Conservation (phyloP, 352 stramenopile genomes). For the Globisporangium megalacanthum region DNA sequence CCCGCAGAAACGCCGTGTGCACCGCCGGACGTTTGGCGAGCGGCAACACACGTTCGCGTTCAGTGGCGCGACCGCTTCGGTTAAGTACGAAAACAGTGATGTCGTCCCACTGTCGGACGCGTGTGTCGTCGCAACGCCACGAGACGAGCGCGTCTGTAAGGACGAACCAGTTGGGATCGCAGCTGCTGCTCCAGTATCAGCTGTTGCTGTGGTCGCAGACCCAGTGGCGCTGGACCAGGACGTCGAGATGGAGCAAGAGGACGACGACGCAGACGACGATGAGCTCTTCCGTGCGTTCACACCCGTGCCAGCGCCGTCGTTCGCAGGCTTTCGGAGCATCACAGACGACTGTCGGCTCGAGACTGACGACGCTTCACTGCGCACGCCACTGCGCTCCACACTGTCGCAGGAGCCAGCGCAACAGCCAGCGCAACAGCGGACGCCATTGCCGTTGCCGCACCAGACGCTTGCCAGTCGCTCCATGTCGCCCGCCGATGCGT, state of each 20-base stretch:
- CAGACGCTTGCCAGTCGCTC: conserved; percentile 20
- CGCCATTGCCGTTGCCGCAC: conserved; percentile 10
- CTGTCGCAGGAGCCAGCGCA: conserved; percentile 21
- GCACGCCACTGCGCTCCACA: conserved; percentile 35
- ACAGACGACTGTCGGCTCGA: conserved; percentile 5
- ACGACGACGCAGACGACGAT: background rate
- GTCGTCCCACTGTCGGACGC: background rate
- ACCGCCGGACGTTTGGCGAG: conserved; percentile 60
- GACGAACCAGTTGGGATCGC: conserved; percentile 4
- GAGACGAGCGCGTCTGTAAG: conserved; percentile 2
- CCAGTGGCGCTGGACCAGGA: conserved; percentile 1
- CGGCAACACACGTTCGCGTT: conserved; percentile 49
- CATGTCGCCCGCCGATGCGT: conserved; percentile 48
- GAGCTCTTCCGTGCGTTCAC: conserved; percentile 8
- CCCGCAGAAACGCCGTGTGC: conserved; percentile 35
- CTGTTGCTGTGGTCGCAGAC: background rate
- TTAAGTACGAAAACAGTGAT: background rate
- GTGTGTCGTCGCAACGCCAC: background rate
- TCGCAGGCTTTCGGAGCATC: conserved; percentile 13
- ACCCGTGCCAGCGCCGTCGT: conserved; percentile 5
- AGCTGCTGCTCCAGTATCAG: background rate
- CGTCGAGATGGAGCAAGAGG: conserved; percentile 6
- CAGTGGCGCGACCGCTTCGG: conserved; percentile 1
- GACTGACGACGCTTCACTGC: conserved; percentile 16
- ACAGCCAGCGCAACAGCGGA: conserved; percentile 19